These are phyloP conservation scores for Knufia petricola DNA, from an alignment of 2,329 filamentous ascomycete genomes.

Conservation along the genomic window DNA sequence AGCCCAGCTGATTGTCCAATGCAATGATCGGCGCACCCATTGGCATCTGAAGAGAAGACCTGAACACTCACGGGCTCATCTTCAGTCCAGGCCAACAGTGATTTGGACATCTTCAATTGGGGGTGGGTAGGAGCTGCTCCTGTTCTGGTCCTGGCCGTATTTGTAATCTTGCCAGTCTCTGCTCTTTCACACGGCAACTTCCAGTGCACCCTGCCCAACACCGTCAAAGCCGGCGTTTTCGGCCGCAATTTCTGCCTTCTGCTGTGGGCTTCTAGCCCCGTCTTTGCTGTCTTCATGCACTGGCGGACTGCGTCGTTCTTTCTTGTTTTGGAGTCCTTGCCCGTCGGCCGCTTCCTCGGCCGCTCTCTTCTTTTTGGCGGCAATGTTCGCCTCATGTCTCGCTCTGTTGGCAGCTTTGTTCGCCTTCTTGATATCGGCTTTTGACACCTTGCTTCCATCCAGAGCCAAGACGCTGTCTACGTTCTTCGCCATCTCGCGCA, in stretches of 20 bases:
- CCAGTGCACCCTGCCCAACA: constrained; percentile 18
- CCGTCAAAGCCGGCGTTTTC: constrained; percentile 22
- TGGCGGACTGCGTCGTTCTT: constrained; percentile 2
- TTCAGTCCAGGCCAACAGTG: too few species aligned
- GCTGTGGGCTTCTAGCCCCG: constrained; percentile 14
- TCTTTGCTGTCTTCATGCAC: constrained; percentile 11
- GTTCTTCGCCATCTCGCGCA: constrained; percentile 54
- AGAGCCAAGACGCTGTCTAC: constrained; percentile 57
- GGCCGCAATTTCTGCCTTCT: constrained; percentile 20
- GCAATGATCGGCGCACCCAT: too few species aligned
- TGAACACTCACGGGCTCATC: too few species aligned
- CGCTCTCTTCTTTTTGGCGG: constrained; percentile 11
- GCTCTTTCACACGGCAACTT: constrained; percentile 19
- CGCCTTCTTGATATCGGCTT: constrained; percentile 20
- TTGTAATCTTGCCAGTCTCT: too few species aligned
- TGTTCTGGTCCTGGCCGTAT: too few species aligned
- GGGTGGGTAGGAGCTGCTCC: too few species aligned
- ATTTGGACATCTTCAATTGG: too few species aligned
- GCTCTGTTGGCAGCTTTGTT: constrained; percentile 16
- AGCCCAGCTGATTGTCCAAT: too few species aligned
- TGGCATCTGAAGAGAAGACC: too few species aligned
- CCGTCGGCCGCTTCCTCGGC: constrained; percentile 9
- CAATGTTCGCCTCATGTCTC: constrained; percentile 3
- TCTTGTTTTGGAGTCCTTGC: constrained; percentile 14
- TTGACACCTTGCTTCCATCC: constrained; percentile 32